Evolutionary conservation across 352 stramenopile species (phyloP), one percentile per base, ranked within the genome.

Genomic region (Pseudoperonospora humuli): DNA sequence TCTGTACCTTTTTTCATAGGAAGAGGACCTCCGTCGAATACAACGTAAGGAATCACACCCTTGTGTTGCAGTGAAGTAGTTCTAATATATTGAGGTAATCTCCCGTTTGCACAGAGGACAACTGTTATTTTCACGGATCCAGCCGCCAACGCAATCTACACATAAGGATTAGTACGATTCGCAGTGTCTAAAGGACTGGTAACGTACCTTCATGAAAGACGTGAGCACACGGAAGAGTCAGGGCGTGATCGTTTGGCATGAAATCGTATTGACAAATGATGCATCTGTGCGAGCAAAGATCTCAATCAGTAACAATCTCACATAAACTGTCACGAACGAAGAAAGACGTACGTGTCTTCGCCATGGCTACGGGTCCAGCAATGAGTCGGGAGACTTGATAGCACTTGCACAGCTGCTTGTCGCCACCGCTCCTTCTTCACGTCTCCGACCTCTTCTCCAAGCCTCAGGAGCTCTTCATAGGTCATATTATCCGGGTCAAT

Each of bases 1-100:
- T 93, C 80, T 1, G 75, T 93, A 14, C 49, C 62, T 56, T 81
- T 82, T 57, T 89, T 89, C 70, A 86, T 86, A 1, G 77, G 77
- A 18, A 89, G 45, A 4, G 65, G 61, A 2, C 75, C 77, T 50
- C 77, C 77, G 33, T 89, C 77, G 40, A 89, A 86, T 15, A 89
- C 77, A 39, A 89, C 70, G 50, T 89, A 89, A 45, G 77, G 77
- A 37, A 41, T 75, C 37, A 89, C 64, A 23, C 67, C 62, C 25
- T 84, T 67, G 31, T 68, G 68, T 11, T 73, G 45, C 34, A 87
- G 46, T 18, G 70, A 41, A 18, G 61, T 49, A 29, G 86, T 60
- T 7, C 67, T n/a, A n/a, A n/a, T 61, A 77, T 41, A 70, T 54
- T 26, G 43, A 11, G 23, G 53, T 46, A 19, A 88, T 84, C 57